These are phyloP conservation scores for Antrodiella citrinella DNA, from an alignment of 768 basidiomycete genomes.

Conservation along the genomic window DNA sequence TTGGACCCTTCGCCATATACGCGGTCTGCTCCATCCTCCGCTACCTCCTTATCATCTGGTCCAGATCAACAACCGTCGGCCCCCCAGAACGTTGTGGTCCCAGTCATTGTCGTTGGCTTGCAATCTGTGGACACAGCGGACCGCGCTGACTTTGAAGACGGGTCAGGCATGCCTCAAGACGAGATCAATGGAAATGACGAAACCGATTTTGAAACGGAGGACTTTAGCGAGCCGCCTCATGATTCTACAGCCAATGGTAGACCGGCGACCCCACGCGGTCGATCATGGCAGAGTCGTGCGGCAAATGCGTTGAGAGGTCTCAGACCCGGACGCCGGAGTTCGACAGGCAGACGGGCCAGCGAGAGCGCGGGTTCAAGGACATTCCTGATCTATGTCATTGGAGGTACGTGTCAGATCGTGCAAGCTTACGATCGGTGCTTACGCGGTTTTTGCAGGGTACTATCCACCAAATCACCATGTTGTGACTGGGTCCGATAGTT, in stretches of 20 bases:
- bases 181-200: conserved; percentile 6
- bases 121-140: conserved; percentile 56
- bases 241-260: conserved; percentile 9
- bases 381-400: conserved; percentile 87
- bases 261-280: conserved; percentile 23
- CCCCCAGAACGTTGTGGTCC: conserved; percentile 44
- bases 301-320: conserved; percentile 54
- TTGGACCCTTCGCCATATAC: conserved; percentile 1
- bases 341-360: conserved; percentile 10
- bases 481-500: conserved; percentile 64
- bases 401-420: conserved; percentile 36
- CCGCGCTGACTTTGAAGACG: conserved; percentile 13
- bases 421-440: conserved; percentile 4
- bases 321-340: conserved; percentile 16
- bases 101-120: conserved; percentile 77
- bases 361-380: conserved; percentile 45
- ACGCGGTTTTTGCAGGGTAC: conserved; percentile 51
- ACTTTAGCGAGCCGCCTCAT: background rate
- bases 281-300: conserved; percentile 54
- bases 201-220: conserved; percentile 9
- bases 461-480: conserved; percentile 88
- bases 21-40: background rate
- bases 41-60: background rate
- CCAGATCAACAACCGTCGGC: background rate
- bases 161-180: conserved; percentile 5